phyloP scores from a whole-genome alignment of 2,329 filamentous ascomycete species.

The Fusarium sp. region DNA sequence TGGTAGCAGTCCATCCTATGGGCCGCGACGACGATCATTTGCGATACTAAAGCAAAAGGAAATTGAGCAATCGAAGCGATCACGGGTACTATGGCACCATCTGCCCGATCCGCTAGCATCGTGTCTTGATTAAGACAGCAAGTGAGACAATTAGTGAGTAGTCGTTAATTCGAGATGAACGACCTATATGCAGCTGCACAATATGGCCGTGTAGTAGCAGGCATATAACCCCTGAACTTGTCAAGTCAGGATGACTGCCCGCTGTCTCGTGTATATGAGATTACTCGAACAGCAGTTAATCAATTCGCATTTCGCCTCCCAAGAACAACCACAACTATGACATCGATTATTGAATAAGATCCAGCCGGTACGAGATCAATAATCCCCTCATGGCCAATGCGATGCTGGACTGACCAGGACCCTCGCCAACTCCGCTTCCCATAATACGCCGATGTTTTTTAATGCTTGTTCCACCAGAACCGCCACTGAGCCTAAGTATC shows the following conservation, averaged over 20 bases:
- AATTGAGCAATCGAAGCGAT: constrained; percentile 29
- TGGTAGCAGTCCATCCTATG: constrained; percentile 4
- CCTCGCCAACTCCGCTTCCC: constrained; percentile 28
- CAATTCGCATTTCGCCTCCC: background rate
- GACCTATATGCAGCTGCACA: background rate
- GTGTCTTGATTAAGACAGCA: background rate
- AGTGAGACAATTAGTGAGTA: background rate
- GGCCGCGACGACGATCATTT: constrained; percentile 15
- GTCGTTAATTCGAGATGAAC: background rate
- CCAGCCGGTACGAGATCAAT: constrained; percentile 3
- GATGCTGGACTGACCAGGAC: constrained; percentile 18
- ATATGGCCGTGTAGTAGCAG: background rate
- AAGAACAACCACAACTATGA: background rate
- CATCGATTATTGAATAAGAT: background rate
- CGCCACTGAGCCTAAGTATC: background rate
- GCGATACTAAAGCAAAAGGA: constrained; percentile 19
- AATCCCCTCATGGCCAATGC: constrained; percentile 40
- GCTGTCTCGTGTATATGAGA: constrained; percentile 12
- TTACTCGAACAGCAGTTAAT: constrained; percentile 1
- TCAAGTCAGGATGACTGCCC: background rate
- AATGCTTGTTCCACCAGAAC: constrained; percentile 3
- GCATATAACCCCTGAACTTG: background rate
- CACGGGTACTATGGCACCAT: constrained; percentile 34
- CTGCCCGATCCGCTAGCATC: constrained; percentile 12
- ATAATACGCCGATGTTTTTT: constrained; percentile 18